These are phyloP conservation scores for Narthecium ossifragum DNA, from an alignment of 106 monocot genomes.

Conservation along the genomic window DNA sequence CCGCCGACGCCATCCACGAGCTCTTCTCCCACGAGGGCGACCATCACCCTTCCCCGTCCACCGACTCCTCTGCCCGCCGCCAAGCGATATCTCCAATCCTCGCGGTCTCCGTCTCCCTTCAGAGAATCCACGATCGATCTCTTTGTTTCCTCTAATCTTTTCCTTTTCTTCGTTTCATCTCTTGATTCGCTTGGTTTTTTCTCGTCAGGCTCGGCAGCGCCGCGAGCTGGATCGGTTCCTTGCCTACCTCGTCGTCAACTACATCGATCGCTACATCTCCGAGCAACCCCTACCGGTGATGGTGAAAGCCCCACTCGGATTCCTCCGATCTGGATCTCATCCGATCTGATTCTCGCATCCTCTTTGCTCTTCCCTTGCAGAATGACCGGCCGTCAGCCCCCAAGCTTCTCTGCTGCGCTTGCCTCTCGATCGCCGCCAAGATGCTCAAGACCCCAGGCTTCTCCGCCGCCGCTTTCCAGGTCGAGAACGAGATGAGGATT, in stretches of 20 bases:
- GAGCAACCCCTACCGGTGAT: constrained; percentile 44
- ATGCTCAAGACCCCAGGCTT: constrained; percentile 63
- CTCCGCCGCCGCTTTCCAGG: constrained; percentile 50
- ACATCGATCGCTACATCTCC: constrained; percentile 82
- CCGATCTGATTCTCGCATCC: too few relatives aligned
- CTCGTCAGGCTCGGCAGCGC: constrained; percentile 40
- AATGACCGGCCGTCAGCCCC: constrained; percentile 66
- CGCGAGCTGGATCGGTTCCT: constrained; percentile 48
- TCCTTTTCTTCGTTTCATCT: neutral
- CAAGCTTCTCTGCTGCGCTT: constrained; percentile 60
- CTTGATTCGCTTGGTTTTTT: neutral
- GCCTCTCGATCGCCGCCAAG: constrained; percentile 86
- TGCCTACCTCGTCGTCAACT: constrained; percentile 78
- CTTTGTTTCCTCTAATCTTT: neutral
- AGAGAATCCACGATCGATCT: too few relatives aligned
- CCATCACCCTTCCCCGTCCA: too few relatives aligned
- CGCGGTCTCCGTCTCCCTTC: constrained; percentile 27
- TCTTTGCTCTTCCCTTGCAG: constrained; percentile 18
- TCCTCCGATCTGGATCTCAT: too few relatives aligned
- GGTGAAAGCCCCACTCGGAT: too few relatives aligned
- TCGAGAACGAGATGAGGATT: too few relatives aligned
- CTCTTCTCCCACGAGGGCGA: too few relatives aligned
- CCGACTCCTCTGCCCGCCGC: constrained; percentile 23
- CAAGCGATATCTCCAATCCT: constrained; percentile 46
- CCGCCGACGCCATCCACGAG: too few relatives aligned